Evolutionary conservation across 1,139 yeast species (phyloP), one percentile per base, ranked within the genome.

Genomic region (Barnettozyma hawaiiensis): DNA sequence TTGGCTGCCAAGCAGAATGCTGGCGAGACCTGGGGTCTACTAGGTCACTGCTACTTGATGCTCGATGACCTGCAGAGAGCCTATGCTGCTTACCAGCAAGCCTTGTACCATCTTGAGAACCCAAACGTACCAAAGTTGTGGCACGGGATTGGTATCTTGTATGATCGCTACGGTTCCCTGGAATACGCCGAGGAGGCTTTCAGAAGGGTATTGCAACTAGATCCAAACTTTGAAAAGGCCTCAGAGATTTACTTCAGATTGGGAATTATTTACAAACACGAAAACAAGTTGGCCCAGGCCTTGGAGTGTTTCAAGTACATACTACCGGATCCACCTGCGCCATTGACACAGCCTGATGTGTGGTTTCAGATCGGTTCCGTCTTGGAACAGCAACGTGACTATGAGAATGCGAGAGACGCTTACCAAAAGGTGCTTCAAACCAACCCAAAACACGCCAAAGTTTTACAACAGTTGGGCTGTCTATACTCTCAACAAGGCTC

Each of bases 351-450:
- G 61, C 90, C 96, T 38, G 98, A 92, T 61, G 95, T 92, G 44
- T 92, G 97, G 97, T 92, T 92, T 69, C 98, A 92, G 65, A 85
- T 92, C 52, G 98, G 98, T 37, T 85, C 89, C 32, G 97, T 92
- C 2, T 75, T 92, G 57, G 98, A 92, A 62, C 96, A 86, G 59
- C 94, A 86, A 65, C 83, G 89, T 60, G 96, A 90, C 61, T 90
- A 86, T 76, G 77, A 74, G 49, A 86, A 90, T 32, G 97, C 98
- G 7, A 81, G 83, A 57, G 97, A 90, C 50, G 97, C 97, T 10
- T 92, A 92, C 63, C 97, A 92, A 64, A 78, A 92, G 49, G 97
- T 92, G 1, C 69, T 92, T 47, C 79, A 81, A 55, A 94, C 86
- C 33, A 87, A 87, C 60, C 96, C 96, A 37, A 85, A 85, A 57